A percentile compares a stretch with the other conserved stretches of the same genome.
Evolutionary conservation across 1,284 basidiomycete species (phyloP).

Genomic region (Rhodotorula sp.): DNA sequence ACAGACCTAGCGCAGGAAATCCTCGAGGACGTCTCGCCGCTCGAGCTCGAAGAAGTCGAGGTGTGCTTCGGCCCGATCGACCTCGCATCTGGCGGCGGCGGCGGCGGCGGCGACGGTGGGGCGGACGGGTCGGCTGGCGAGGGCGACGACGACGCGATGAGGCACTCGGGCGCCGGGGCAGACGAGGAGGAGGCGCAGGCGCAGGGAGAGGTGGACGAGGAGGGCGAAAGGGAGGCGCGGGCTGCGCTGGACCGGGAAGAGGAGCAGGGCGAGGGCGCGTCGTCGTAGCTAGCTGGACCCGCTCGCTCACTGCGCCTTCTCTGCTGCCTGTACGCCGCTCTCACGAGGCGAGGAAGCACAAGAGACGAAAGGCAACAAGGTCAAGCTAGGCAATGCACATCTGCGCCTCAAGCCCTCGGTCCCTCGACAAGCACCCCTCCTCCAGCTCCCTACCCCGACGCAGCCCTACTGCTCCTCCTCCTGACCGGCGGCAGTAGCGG

Average conservation of each 20-base stretch:
- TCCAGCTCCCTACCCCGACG: not conserved
- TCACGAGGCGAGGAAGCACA: no score
- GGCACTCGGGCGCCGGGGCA: not conserved
- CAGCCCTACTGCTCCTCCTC: not conserved
- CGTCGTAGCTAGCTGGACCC: no score
- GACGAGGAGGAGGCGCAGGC: not conserved
- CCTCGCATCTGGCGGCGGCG: not conserved
- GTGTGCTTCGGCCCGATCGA: conserved; percentile 25
- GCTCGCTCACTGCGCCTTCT: no score
- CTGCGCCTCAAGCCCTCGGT: not conserved
- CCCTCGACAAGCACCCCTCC: not conserved
- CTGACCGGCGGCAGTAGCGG: not conserved
- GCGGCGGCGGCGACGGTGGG: conserved; percentile 2
- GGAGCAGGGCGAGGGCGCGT: no score
- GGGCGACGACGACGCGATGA: not conserved
- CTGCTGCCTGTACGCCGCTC: no score
- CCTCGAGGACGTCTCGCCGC: conserved; percentile 35
- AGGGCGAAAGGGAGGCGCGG: not conserved
- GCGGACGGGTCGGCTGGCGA: conserved; percentile 1
- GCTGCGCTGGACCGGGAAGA: not conserved
- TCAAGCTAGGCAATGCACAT: not conserved
- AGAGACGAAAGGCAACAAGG: no score
- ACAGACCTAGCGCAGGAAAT: conserved; percentile 39
- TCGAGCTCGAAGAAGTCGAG: conserved; percentile 36
- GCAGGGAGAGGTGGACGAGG: not conserved